Evolutionary conservation across 352 stramenopile genomes (phyloP).

Genomic region (Phytophthora quininea): DNA sequence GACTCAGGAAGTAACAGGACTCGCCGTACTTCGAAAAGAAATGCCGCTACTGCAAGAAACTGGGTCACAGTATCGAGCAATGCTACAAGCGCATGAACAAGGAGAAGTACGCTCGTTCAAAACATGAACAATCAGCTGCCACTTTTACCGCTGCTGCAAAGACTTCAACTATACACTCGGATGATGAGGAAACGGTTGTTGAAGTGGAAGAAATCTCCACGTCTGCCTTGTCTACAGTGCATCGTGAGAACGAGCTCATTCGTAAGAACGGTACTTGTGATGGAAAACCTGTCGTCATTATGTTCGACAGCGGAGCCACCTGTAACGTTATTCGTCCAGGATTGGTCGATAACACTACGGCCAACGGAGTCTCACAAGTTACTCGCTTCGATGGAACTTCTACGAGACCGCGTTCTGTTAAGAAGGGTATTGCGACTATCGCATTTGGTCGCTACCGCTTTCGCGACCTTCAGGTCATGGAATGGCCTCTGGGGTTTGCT

Average conservation of each 20-base stretch:
- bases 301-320: slow-evolving; percentile 23
- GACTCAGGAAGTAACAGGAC: slow-evolving; percentile 3
- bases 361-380: slow-evolving; percentile 13
- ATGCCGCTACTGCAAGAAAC: slow-evolving; percentile 13
- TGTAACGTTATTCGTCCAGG: slow-evolving; percentile 19
- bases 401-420: not conserved
- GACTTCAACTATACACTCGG: not conserved
- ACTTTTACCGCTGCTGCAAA: slow-evolving; percentile 8
- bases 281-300: slow-evolving; percentile 18
- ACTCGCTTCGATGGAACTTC: slow-evolving; percentile 2
- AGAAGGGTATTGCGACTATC: slow-evolving; percentile 8
- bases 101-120: not conserved
- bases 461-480: slow-evolving; percentile 10
- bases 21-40: slow-evolving; percentile 4
- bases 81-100: slow-evolving; percentile 15
- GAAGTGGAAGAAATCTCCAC: slow-evolving; percentile 8
- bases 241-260: slow-evolving; percentile 17
- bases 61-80: slow-evolving; percentile 16
- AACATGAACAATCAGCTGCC: slow-evolving; percentile 13
- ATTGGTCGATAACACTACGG: slow-evolving; percentile 1
- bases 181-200: slow-evolving; percentile 7
- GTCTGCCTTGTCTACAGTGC: not conserved
- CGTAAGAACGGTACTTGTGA: slow-evolving; percentile 15
- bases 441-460: slow-evolving; percentile 9
- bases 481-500: slow-evolving; percentile 10